A percentile compares a stretch with the other conserved stretches of the same genome.
Evolutionary conservation across 139 green algal species (phyloP).

Genomic region (Raphidocelis subcapitata): DNA sequence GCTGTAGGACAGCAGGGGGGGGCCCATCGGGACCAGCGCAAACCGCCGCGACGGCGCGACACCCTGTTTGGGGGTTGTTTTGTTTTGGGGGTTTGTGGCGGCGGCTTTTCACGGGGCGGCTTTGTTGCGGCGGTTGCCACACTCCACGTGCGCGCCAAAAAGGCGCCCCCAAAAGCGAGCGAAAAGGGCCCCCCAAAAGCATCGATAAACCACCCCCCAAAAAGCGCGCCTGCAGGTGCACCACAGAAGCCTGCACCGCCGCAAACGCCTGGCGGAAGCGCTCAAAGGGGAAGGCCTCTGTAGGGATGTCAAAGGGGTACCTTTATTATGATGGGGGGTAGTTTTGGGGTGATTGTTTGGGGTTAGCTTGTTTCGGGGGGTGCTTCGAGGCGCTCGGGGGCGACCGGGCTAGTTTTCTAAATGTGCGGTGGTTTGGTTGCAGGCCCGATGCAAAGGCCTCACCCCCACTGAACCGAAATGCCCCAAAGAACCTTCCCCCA

Average conservation of each 20-base stretch:
- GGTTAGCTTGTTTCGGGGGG: too few species aligned
- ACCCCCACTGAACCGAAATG: neutral
- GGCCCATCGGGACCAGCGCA: slow-evolving; percentile 92
- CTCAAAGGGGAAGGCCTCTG: slow-evolving; percentile 85
- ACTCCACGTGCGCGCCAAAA: too few species aligned
- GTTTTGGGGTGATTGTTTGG: too few species aligned
- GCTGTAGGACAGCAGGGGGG: slow-evolving; percentile 83
- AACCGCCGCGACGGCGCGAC: slow-evolving; percentile 83
- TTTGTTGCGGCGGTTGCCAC: too few species aligned
- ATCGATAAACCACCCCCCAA: neutral
- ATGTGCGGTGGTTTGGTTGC: too few species aligned
- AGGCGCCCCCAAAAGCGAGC: too few species aligned
- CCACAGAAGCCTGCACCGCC: slow-evolving; percentile 87
- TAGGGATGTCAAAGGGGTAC: slow-evolving; percentile 89
- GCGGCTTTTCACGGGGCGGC: too few species aligned
- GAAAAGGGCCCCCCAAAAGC: too few species aligned
- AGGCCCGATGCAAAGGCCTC: neutral
- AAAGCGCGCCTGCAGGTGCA: slow-evolving; percentile 76
- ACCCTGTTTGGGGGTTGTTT: slow-evolving; percentile 46
- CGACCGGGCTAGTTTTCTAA: too few species aligned
- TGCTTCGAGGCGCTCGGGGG: too few species aligned
- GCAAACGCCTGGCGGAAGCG: slow-evolving; percentile 90
- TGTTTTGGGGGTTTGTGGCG: neutral
- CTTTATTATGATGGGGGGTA: slow-evolving; percentile 23
- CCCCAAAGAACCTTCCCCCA: neutral